Base-by-base conservation (phyloP, 169 alveolate species). In the Theileria orientalis region DNA sequence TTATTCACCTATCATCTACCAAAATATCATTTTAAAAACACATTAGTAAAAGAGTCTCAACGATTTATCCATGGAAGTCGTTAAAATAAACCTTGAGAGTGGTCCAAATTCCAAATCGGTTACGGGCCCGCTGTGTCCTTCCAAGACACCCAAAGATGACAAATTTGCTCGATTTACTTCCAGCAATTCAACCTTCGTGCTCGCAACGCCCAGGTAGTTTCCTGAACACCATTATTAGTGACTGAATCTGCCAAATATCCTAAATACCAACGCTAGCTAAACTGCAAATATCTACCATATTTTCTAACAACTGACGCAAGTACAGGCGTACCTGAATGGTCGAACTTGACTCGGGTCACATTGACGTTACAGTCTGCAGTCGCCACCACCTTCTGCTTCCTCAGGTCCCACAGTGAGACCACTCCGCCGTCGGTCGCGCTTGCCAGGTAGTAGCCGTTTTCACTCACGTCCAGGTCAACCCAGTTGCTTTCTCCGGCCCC, bases 361-460 rank as follows among this genome's bases (percentile, higher is more conserved):
- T 82, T 69, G 16, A 61, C 76, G 3, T 85, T 76, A 40, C 87
- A 73, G 8, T 69, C 83, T 47, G 84, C 57, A 7, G 90, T 83
- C 42, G 83, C 90, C 42, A 91, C 83, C 16, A 79, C 77, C 8
- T 30, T 44, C n/a, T 90, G 69, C 73, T 91, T 89, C 57, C 95
- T 63, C 32, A 91, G 60, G 61, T 91, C 95, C 95, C 95, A 91
- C 14, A 91, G 67, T 13, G 54, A 49, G 1, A 90, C 80, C 51
- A 78, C 78, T 44, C 92, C 90, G 40, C 90, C 93, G 23, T 59
- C 68, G 41, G 95, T 68, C 8, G 88, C 85, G 5, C 95, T 78
- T 0, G 94, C 93, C 68, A 94, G 69, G 67, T 92, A 90, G 73
- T 94, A 92, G 5, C 96, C 96, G 69, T 93, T 92, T 57, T 94